A percentile compares a stretch with the other conserved stretches of the same genome.
These are phyloP conservation scores for Aphanomyces euteiches DNA, from an alignment of 352 stramenopile species.

Conservation along the genomic window DNA sequence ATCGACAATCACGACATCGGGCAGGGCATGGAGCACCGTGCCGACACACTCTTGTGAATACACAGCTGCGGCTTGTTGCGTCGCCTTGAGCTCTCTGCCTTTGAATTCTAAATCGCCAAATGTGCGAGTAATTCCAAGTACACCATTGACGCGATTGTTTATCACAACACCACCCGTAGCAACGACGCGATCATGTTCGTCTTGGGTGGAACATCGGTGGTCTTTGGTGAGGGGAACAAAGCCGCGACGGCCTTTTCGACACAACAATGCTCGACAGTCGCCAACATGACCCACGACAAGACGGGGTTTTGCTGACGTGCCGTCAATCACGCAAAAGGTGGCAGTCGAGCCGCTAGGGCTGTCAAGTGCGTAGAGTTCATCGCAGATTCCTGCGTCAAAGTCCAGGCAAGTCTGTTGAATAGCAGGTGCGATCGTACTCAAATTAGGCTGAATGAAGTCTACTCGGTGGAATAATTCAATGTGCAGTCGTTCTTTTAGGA, in stretches of 20 bases:
- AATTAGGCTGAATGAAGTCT: background rate
- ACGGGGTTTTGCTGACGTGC: background rate
- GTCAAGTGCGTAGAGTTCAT: conserved; percentile 65
- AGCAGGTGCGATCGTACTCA: conserved; percentile 16
- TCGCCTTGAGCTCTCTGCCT: conserved; percentile 31
- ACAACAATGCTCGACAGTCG: conserved; percentile 67
- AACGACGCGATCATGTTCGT: conserved; percentile 54
- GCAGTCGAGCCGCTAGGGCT: conserved; percentile 77
- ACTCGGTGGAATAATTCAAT: conserved; percentile 49
- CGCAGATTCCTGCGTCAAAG: conserved; percentile 63
- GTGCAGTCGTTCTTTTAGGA: conserved; percentile 75
- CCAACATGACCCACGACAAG: conserved; percentile 61
- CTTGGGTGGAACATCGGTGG: conserved; percentile 50
- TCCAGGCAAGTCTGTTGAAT: conserved; percentile 55
- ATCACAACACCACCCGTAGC: conserved; percentile 57
- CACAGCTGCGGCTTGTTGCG: conserved; percentile 4
- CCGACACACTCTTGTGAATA: conserved; percentile 24
- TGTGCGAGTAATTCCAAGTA: conserved; percentile 79
- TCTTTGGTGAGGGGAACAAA: conserved; percentile 57
- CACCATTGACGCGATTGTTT: conserved; percentile 80
- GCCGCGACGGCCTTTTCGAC: conserved; percentile 35
- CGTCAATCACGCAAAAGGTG: conserved; percentile 53
- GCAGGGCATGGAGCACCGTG: conserved; percentile 47
- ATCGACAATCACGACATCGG: conserved; percentile 46
- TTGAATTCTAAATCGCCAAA: conserved; percentile 86